Evolutionary conservation across 306 rosid species (phyloP).

Genomic region (Ziziphus jujuba): DNA sequence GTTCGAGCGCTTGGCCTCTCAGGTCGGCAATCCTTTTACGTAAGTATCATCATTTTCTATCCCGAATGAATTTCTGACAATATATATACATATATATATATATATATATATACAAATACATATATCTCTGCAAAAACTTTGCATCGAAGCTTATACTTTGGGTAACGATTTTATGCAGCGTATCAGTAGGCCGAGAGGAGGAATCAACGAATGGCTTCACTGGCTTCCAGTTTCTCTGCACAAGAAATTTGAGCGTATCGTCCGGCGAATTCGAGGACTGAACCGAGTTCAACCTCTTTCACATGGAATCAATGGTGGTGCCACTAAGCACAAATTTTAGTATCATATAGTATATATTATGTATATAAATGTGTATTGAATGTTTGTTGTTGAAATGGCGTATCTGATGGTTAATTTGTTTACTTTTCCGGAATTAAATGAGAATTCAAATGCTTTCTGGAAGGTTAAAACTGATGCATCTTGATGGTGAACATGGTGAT

Average conservation of each 20-base stretch:
- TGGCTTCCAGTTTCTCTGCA: conserved; percentile 90
- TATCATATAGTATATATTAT: not conserved
- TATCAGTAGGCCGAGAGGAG: conserved; percentile 81
- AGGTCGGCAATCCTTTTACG: conserved; percentile 51
- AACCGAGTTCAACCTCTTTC: conserved; percentile 22
- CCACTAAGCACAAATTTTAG: conserved; percentile 46
- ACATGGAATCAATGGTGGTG: conserved; percentile 23
- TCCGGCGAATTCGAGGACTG: conserved; percentile 35
- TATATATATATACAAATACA: not conserved
- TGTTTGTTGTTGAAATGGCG: not conserved
- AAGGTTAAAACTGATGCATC: not conserved
- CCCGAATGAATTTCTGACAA: not conserved
- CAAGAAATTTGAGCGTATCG: conserved; percentile 40
- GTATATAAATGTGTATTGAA: not conserved
- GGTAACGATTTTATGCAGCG: conserved; percentile 43
- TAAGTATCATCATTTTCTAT: conserved; percentile 35
- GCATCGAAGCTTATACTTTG: not conserved
- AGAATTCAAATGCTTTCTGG: not conserved
- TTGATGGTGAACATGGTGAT: conserved; percentile 27
- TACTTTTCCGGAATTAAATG: not conserved
- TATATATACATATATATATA: not conserved
- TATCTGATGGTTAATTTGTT: not conserved
- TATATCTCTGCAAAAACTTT: not conserved
- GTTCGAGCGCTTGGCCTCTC: conserved; percentile 85
- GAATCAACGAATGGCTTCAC: conserved; percentile 73